Evolutionary conservation across 129 eudicot species (phyloP).

Genomic region (Glebionis coronaria): DNA sequence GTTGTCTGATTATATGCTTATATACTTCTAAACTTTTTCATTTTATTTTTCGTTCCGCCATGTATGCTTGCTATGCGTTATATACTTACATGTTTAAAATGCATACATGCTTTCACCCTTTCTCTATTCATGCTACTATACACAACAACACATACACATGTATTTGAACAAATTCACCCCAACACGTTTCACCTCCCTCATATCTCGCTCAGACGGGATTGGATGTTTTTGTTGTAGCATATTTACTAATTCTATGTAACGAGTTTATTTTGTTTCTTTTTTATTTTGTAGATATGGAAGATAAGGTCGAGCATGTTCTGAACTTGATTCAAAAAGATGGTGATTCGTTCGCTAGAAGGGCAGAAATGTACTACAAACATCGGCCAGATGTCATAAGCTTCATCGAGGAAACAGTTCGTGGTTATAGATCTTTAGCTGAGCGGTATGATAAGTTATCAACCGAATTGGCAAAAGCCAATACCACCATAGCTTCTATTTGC

Average conservation of each 20-base stretch:
- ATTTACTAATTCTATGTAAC: not conserved
- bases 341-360: slow-evolving; percentile 87
- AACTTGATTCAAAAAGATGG: slow-evolving; percentile 82
- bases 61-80: no score
- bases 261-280: slow-evolving; percentile 14
- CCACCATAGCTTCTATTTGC: slow-evolving; percentile 74
- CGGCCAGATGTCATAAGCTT: slow-evolving; percentile 79
- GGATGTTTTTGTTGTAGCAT: no score
- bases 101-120: no score
- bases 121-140: no score
- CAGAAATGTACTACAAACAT: slow-evolving; percentile 93
- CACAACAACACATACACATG: no score
- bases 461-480: slow-evolving; percentile 85
- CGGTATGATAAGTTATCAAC: slow-evolving; percentile 76
- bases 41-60: no score
- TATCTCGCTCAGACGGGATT: no score
- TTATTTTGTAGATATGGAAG: slow-evolving; percentile 74
- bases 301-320: slow-evolving; percentile 58
- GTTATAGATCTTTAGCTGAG: slow-evolving; percentile 73
- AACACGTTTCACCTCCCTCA: no score
- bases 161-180: no score
- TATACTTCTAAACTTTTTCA: no score
- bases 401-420: slow-evolving; percentile 70
- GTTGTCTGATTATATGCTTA: no score
- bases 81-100: no score